Conservation (phyloP, 257 asterid genomes). For the Apocynum venetum region DNA sequence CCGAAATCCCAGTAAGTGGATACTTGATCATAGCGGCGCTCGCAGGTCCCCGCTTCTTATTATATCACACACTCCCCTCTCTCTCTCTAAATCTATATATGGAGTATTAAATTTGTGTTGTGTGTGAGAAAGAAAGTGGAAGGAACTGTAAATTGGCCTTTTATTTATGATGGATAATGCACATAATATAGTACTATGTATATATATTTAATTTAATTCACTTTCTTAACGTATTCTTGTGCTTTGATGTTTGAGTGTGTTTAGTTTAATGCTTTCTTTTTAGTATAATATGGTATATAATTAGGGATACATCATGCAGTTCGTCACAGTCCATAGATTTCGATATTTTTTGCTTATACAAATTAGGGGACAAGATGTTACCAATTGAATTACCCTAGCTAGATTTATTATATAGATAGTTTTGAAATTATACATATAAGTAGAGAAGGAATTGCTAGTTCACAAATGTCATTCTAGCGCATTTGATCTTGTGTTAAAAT, state of each 20-base stretch:
- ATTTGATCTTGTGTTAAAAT: too few relatives aligned
- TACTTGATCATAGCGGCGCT: neutral
- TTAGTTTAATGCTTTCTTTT: neutral
- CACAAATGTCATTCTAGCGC: too few relatives aligned
- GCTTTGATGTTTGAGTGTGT: neutral
- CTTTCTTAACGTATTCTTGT: neutral
- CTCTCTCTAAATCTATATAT: neutral
- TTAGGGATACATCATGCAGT: neutral
- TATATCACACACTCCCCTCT: neutral
- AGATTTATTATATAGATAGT: too few relatives aligned
- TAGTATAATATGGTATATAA: neutral
- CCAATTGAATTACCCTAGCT: too few relatives aligned
- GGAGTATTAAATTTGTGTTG: neutral
- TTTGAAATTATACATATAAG: too few relatives aligned
- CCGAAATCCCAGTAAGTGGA: conserved; percentile 8
- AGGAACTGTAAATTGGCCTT: neutral
- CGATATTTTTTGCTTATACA: neutral
- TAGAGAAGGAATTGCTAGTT: too few relatives aligned
- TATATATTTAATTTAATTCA: neutral
- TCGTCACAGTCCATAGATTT: conserved; percentile 1
- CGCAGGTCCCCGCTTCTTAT: neutral
- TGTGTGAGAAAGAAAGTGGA: neutral
- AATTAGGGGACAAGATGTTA: neutral
- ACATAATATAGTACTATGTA: neutral
- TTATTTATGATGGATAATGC: neutral